Evolutionary conservation across 169 alveolate genomes (phyloP), one percentile per base, ranked within the genome.

Genomic region (Hepatocystis sp.): DNA sequence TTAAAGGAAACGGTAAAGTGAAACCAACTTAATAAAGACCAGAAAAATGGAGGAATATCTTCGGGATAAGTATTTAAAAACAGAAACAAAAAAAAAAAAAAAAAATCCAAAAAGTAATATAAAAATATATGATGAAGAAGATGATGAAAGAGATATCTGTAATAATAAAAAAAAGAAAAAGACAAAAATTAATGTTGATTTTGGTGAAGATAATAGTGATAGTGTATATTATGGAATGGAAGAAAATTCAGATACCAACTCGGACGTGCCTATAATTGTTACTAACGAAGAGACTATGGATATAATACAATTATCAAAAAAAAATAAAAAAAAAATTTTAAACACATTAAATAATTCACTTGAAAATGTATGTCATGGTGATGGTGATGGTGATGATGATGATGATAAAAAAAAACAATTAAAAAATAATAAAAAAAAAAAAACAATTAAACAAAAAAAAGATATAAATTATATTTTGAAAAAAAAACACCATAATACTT

Each of bases 301-400:
- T 15, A 42, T 71, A 10, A 30, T 56, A 34, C 44, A 71, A 17
- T 3, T 71, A 44, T 71, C 86, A 7, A 56, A 58, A 23, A 55
- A 71, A 71, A 39, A 61, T n/a, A 71, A 71, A 55, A 71, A 71
- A 55, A 58, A 56, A 56, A 71, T 71, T 56, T 56, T 71, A 28
- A 30, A 39, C 10, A 13, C 39, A 2, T 56, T 71, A 51, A 28
- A 58, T 4, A 32, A n/a, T n/a, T n/a, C n/a, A n/a, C n/a, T n/a
- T n/a, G n/a, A n/a, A n/a, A n/a, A n/a, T n/a, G n/a, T n/a, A n/a
- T n/a, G n/a, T n/a, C n/a, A n/a, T n/a, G n/a, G n/a, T n/a, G n/a
- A n/a, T n/a, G n/a, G n/a, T n/a, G n/a, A n/a, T n/a, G n/a, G n/a
- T n/a, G n/a, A n/a, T n/a, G n/a, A n/a, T n/a, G n/a, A n/a, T n/a